phyloP scores from a whole-genome alignment of 2,329 filamentous ascomycete species.

The Bimuria novae-zelandiae region DNA sequence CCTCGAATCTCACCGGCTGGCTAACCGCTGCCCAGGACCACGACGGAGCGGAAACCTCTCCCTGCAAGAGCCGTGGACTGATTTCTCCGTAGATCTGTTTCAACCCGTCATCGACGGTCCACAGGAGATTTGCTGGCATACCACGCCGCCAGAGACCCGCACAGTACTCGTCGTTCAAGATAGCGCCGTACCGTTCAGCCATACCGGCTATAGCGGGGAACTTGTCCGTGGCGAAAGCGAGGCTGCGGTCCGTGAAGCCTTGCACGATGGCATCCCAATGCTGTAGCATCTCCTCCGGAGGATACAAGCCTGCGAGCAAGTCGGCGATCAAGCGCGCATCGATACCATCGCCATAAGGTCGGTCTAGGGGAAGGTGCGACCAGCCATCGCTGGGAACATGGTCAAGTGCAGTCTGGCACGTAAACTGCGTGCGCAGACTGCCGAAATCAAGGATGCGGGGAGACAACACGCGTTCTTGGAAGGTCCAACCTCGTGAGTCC shows the following conservation, averaged over 20 bases:
- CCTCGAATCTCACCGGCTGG: background rate
- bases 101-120: background rate
- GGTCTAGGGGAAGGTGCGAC: background rate
- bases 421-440: background rate
- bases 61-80: background rate
- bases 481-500: slow-evolving; percentile 1
- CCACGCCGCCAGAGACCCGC: slow-evolving; percentile 1
- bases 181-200: background rate
- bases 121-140: background rate
- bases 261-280: slow-evolving; percentile 1
- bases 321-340: background rate
- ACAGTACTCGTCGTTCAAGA: slow-evolving; percentile 2
- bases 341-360: background rate
- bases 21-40: slow-evolving; percentile 5
- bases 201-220: slow-evolving; percentile 4
- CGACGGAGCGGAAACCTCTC: background rate
- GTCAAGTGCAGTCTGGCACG: background rate
- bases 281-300: background rate
- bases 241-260: background rate
- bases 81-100: background rate
- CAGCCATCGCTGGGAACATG: background rate
- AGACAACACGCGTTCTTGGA: slow-evolving; percentile 1
- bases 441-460: slow-evolving; percentile 1
- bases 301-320: background rate
- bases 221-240: slow-evolving; percentile 3